Conservation (phyloP, 2,329 filamentous ascomycete species). For the Colletotrichum nymphaeae region DNA sequence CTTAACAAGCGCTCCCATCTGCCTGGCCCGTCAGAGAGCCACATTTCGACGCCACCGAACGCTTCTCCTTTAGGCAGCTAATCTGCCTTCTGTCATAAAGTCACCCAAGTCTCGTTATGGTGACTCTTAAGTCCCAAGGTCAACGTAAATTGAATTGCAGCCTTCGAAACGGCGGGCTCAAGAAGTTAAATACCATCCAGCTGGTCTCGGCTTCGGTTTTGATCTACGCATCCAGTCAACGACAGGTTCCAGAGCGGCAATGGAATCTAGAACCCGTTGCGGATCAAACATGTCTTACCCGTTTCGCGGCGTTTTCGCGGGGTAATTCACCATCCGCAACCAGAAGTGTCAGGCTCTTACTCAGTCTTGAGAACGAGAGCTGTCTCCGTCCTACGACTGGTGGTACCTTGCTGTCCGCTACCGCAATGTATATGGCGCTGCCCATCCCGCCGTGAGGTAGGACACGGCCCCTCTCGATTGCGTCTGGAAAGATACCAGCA, state of each 20-base stretch:
- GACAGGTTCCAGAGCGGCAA: constrained; percentile 54
- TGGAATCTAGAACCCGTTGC: constrained; percentile 63
- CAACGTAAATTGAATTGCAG: not conserved
- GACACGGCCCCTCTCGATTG: too few species aligned
- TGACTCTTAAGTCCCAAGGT: constrained; percentile 30
- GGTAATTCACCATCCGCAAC: constrained; percentile 58
- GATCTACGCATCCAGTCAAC: not conserved
- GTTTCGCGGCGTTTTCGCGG: constrained; percentile 57
- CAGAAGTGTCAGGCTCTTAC: constrained; percentile 53
- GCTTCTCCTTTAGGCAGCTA: constrained; percentile 40
- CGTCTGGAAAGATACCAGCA: too few species aligned
- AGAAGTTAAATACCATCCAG: not conserved
- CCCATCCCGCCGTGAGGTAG: constrained; percentile 51
- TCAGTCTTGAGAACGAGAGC: constrained; percentile 66
- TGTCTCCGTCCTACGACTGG: constrained; percentile 61
- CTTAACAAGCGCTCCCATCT: constrained; percentile 37
- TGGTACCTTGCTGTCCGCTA: constrained; percentile 58
- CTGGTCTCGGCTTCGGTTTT: not conserved
- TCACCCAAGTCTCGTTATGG: constrained; percentile 33
- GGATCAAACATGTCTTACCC: constrained; percentile 60
- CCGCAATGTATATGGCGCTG: constrained; percentile 55
- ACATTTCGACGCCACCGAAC: constrained; percentile 43
- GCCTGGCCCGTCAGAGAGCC: constrained; percentile 41
- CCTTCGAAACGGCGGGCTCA: not conserved
- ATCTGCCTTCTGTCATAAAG: constrained; percentile 43